A percentile compares a stretch with the other conserved stretches of the same genome.
Conservation (phyloP, 1,284 basidiomycete species). For the Quambalaria eucalypti region DNA sequence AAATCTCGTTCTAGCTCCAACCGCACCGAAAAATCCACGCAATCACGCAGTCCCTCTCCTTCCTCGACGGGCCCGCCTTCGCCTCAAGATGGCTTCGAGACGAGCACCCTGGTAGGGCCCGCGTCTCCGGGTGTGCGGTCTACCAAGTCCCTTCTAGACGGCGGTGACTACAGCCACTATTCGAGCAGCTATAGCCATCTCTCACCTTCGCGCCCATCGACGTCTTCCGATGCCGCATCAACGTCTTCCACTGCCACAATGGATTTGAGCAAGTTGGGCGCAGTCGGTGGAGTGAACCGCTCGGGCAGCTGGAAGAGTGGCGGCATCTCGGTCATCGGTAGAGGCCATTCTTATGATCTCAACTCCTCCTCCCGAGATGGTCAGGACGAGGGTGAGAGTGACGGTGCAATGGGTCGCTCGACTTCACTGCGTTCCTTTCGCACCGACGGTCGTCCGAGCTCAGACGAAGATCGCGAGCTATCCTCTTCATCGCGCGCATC, state of each 20-base stretch:
- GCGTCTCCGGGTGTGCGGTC: background rate
- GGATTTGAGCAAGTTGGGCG: constrained; percentile 2
- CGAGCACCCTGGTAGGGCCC: background rate
- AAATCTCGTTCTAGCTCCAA: background rate
- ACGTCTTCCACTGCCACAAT: background rate
- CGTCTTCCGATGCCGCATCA: background rate
- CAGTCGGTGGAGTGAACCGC: constrained; percentile 33
- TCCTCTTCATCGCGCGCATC: constrained; percentile 16
- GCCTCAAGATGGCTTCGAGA: background rate
- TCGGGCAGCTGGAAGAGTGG: constrained; percentile 25
- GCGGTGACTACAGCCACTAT: background rate
- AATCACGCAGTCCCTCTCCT: background rate
- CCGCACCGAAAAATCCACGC: background rate
- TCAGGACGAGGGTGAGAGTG: too few species aligned
- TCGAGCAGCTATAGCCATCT: background rate
- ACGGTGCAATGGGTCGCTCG: too few species aligned
- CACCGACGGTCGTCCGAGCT: too few species aligned
- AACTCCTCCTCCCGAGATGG: too few species aligned
- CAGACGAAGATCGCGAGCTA: background rate
- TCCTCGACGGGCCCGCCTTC: background rate
- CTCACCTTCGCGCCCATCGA: background rate
- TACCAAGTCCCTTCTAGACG: background rate
- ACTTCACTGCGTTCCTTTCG: too few species aligned
- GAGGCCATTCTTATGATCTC: too few species aligned
- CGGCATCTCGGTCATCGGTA: background rate